phyloP scores from a whole-genome alignment of 2,329 filamentous ascomycete species.

The Nemania sp. region DNA sequence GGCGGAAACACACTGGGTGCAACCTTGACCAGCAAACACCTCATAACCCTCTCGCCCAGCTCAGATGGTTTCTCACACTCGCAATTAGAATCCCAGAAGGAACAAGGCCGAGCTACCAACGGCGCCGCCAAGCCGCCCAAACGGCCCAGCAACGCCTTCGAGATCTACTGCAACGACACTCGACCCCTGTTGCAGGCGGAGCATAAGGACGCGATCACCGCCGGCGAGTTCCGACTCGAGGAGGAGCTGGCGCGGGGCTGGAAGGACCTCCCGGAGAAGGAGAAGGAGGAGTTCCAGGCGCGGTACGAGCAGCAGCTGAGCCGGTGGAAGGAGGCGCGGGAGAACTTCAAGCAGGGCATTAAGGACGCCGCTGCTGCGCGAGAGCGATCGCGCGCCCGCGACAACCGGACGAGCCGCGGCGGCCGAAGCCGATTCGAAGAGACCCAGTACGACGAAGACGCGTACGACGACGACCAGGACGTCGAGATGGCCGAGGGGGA shows the following conservation, averaged over 20 bases:
- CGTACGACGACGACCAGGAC: constrained; percentile 31
- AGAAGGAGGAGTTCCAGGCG: constrained; percentile 55
- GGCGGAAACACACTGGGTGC: constrained; percentile 45
- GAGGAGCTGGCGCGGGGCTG: constrained; percentile 60
- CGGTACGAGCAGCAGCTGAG: constrained; percentile 47
- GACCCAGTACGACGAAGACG: constrained; percentile 37
- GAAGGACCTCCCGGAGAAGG: constrained; percentile 56
- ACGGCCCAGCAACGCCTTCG: constrained; percentile 55
- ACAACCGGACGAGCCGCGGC: constrained; percentile 22
- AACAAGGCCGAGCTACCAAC: constrained; percentile 44
- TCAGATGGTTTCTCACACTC: constrained; percentile 60
- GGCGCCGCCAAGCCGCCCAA: constrained; percentile 49
- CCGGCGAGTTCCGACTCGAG: constrained; percentile 50
- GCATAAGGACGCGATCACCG: constrained; percentile 46
- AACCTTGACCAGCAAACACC: constrained; percentile 53
- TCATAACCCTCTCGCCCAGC: constrained; percentile 52
- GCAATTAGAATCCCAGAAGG: constrained; percentile 47
- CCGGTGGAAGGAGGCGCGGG: constrained; percentile 51
- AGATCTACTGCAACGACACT: constrained; percentile 58
- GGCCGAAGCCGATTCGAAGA: constrained; percentile 37
- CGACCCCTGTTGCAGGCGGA: constrained; percentile 51
- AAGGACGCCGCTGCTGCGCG: constrained; percentile 38
- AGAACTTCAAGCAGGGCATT: constrained; percentile 42
- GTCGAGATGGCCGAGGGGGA: constrained; percentile 31
- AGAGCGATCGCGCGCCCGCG: constrained; percentile 36